phyloP scores from a whole-genome alignment of 1,139 yeast genomes.

The Pichia sp. region DNA sequence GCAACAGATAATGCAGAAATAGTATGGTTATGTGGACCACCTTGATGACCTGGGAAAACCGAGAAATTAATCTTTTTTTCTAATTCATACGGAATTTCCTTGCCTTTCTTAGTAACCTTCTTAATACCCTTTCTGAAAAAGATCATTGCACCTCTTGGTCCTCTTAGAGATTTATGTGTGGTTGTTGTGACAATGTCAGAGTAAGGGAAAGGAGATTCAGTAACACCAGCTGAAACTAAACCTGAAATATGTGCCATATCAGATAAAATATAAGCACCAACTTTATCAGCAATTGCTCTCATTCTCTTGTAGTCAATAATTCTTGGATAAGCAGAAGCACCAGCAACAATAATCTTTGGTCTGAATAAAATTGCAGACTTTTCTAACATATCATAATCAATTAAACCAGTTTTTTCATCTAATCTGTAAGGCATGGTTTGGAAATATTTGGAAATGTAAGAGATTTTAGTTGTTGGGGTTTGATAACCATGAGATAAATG shows the following conservation, averaged over 20 bases:
- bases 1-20: constrained; percentile 94
- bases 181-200: constrained; percentile 97
- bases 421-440: constrained; percentile 96
- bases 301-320: constrained; percentile 85
- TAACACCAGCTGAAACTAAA: constrained; percentile 85
- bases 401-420: constrained; percentile 75
- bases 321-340: constrained; percentile 94
- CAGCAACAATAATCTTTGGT: constrained; percentile 93
- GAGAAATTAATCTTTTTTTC: constrained; percentile 90
- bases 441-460: constrained; percentile 86
- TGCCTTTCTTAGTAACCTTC: constrained; percentile 79
- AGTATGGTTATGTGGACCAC: constrained; percentile 98
- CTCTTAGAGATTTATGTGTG: constrained; percentile 94
- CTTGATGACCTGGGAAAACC: constrained; percentile 98
- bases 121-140: constrained; percentile 91
- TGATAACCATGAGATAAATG: constrained; percentile 96
- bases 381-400: constrained; percentile 85
- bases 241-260: constrained; percentile 99
- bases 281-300: constrained; percentile 83
- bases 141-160: constrained; percentile 99
- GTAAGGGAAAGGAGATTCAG: constrained; percentile 87
- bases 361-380: constrained; percentile 80
- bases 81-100: constrained; percentile 78
- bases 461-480: constrained; percentile 79
- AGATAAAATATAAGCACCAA: constrained; percentile 84